These are phyloP conservation scores for Erythrophleum fordii DNA, from an alignment of 306 rosid species.

Conservation along the genomic window DNA sequence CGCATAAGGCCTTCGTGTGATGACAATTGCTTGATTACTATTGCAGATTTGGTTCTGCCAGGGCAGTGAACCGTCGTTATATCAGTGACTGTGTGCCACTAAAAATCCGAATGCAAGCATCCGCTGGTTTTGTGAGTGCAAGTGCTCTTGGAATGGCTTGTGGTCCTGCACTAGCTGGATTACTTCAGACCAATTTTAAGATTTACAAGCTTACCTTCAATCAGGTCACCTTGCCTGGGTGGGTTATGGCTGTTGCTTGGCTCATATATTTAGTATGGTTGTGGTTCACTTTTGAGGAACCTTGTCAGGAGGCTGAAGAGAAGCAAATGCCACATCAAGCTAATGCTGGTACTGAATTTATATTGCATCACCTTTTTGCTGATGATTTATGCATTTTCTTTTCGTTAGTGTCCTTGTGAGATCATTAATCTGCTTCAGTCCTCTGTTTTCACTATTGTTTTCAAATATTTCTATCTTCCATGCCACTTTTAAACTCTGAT, in stretches of 20 bases:
- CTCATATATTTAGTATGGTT: conserved; percentile 78
- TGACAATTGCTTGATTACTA: conserved; percentile 21
- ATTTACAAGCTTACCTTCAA: conserved; percentile 81
- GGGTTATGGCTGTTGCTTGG: conserved; percentile 97
- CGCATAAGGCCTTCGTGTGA: conserved; percentile 12
- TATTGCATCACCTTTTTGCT: conserved; percentile 20
- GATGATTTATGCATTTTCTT: conserved; percentile 3
- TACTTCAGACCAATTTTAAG: conserved; percentile 79
- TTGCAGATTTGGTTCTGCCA: conserved; percentile 89
- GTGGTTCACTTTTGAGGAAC: conserved; percentile 85
- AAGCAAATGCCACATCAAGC: conserved; percentile 46
- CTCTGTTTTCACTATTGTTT: not conserved
- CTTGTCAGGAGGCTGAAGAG: conserved; percentile 60
- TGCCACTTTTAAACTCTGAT: not conserved
- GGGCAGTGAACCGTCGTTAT: conserved; percentile 97
- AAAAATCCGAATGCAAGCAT: conserved; percentile 88
- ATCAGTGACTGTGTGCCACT: conserved; percentile 95
- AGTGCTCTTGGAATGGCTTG: conserved; percentile 99
- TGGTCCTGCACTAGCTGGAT: conserved; percentile 95
- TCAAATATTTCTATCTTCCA: no score
- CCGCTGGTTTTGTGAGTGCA: conserved; percentile 98
- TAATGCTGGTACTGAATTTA: conserved; percentile 60
- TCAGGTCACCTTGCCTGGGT: conserved; percentile 86
- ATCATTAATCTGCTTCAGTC: not conserved
- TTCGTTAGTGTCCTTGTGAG: not conserved